Evolutionary conservation across 805 yeast genomes (phyloP), one percentile per base, ranked within the genome.

Genomic region (Kodamaea neixiangensis): DNA sequence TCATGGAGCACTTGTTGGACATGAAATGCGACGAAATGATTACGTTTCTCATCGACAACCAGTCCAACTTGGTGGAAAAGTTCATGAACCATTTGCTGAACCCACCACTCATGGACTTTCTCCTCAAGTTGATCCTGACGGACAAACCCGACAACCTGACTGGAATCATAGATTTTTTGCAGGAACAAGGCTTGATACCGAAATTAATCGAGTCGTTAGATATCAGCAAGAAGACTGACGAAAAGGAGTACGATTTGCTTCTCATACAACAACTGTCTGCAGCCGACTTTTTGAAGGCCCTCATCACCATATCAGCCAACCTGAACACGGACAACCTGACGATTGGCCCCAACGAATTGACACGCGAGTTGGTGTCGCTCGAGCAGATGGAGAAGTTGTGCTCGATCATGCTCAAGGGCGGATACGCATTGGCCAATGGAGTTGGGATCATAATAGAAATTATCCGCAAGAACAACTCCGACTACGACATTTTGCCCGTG

Each of bases 1-100:
- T 92, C 55, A 89, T 88, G 73, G 97, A 93, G 59, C 78, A 74
- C 51, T 64, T 75, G 54, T 60, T 75, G 48, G 79, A 75, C 59
- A 73, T 75, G 79, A 74, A 75, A 57, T 73, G 77, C 57, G 79
- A 74, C 53, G 78, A 75, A 51, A 73, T 75, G 77, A 69, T 75
- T 41, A 63, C 75, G 18, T 73, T 71, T 54, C 63, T 75, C 33
- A 72, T 75, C 49, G 77, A 73, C 44, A 71, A 72, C 57, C 78
- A 75, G 58, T 69, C 75, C 18, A 58, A 62, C 18, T 59, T 75
- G 47, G 78, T 75, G 22, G 68, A 66, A 20, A 73, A 71, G 54
- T 75, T 75, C 58, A 68, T 70, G 59, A 72, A 71, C 46, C 78
- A 75, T 57, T 64, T 75, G 56, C 66, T 73, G 14, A 75, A 73